Percentiles rank a stretch among this genome's conserved stretches.
These are phyloP conservation scores for Knufia petricola DNA, from an alignment of 2,329 filamentous ascomycete species.

Conservation along the genomic window DNA sequence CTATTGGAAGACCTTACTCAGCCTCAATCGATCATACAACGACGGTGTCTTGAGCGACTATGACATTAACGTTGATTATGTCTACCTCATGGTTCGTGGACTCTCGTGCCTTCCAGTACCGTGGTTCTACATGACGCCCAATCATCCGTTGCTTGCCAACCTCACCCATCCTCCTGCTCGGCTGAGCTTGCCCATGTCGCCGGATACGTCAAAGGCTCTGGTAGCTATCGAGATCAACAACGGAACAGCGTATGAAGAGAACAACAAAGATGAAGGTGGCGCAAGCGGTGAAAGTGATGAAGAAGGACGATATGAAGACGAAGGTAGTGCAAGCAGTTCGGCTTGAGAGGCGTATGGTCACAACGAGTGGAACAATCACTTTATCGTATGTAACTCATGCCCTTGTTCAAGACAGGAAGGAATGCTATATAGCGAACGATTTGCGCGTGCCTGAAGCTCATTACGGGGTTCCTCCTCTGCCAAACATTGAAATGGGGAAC, in stretches of 20 bases:
- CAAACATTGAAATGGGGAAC: not conserved
- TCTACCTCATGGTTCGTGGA: slow-evolving; percentile 2
- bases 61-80: slow-evolving; percentile 4
- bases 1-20: slow-evolving; percentile 4
- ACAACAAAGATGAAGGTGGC: slow-evolving; percentile 2
- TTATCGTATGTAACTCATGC: too few species aligned
- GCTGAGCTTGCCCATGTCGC: slow-evolving; percentile 1
- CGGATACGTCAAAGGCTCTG: slow-evolving; percentile 2
- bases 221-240: slow-evolving; percentile 1
- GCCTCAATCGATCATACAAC: slow-evolving; percentile 3
- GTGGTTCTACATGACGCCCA: slow-evolving; percentile 2
- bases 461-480: slow-evolving; percentile 3
- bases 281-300: not conserved
- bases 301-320: too few species aligned
- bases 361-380: too few species aligned
- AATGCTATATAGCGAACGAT: too few species aligned
- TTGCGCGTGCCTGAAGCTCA: too few species aligned
- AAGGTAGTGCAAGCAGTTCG: not conserved
- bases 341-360: too few species aligned
- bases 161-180: slow-evolving; percentile 3
- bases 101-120: slow-evolving; percentile 1
- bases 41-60: slow-evolving; percentile 5
- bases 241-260: slow-evolving; percentile 1
- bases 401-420: too few species aligned
- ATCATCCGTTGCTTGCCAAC: slow-evolving; percentile 1